Percentiles rank a stretch among this genome's conserved stretches.
phyloP scores from a whole-genome alignment of 345 rosid genomes.

The Moricandia moricandioides region DNA sequence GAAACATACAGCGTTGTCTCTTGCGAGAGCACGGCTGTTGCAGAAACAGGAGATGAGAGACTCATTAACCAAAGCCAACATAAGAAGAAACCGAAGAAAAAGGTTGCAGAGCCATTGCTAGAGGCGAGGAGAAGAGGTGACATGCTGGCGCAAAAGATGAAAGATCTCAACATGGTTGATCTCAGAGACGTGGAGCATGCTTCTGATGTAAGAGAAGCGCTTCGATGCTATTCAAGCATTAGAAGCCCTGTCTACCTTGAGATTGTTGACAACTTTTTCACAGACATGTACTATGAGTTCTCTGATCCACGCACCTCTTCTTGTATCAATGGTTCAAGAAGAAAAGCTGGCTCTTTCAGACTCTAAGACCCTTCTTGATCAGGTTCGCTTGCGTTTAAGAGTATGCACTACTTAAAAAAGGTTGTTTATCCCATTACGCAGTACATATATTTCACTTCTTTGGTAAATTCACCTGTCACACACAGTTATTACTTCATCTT shows the following conservation, averaged over 20 bases:
- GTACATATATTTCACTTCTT: background rate
- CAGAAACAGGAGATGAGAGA: constrained; percentile 35
- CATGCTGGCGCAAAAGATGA: constrained; percentile 73
- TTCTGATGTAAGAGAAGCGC: constrained; percentile 77
- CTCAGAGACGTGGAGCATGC: constrained; percentile 66
- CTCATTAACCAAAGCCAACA: constrained; percentile 19
- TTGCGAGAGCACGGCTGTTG: constrained; percentile 41
- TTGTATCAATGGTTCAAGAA: constrained; percentile 44
- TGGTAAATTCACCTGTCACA: background rate
- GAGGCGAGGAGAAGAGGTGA: constrained; percentile 39
- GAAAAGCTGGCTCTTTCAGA: constrained; percentile 44
- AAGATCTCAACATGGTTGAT: constrained; percentile 79
- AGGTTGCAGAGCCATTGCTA: constrained; percentile 15
- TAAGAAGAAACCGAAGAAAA: constrained; percentile 34
- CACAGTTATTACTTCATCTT: background rate
- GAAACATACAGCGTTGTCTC: constrained; percentile 34
- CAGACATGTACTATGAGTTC: constrained; percentile 70
- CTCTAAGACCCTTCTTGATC: constrained; percentile 16
- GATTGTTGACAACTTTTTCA: constrained; percentile 81
- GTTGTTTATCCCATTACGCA: background rate
- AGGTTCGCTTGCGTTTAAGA: background rate
- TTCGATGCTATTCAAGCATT: constrained; percentile 76
- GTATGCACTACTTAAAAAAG: background rate
- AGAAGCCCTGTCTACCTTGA: constrained; percentile 78
- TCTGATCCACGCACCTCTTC: constrained; percentile 48